Evolutionary conservation across 177 flowering plant species (phyloP).

Genomic region (Vitis hybrid): DNA sequence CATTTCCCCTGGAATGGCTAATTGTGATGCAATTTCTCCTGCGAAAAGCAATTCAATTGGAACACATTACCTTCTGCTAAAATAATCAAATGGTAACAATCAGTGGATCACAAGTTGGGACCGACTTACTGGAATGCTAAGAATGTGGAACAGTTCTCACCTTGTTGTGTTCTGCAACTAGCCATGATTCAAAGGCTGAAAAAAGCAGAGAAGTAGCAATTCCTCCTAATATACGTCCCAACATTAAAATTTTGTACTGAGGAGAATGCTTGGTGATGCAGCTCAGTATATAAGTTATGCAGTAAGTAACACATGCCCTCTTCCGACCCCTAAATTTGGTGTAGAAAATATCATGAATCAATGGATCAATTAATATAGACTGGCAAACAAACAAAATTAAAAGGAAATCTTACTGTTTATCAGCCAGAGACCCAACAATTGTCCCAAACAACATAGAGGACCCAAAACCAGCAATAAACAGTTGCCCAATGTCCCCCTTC

Average conservation of each 20-base stretch:
- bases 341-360: no score
- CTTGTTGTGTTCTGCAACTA: slow-evolving; percentile 98
- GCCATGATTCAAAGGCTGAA: slow-evolving; percentile 98
- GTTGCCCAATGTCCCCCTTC: slow-evolving; percentile 90
- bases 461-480: slow-evolving; percentile 96
- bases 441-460: slow-evolving; percentile 99
- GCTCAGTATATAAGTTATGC: slow-evolving; percentile 93
- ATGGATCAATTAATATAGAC: neutral
- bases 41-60: no score
- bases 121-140: no score
- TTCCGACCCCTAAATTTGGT: slow-evolving; percentile 77
- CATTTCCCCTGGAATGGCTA: no score
- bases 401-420: slow-evolving; percentile 66
- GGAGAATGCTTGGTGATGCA: slow-evolving; percentile 98
- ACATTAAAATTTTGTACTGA: slow-evolving; percentile 80
- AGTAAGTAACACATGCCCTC: slow-evolving; percentile 93
- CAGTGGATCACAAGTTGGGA: no score
- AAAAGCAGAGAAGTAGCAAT: slow-evolving; percentile 95
- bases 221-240: slow-evolving; percentile 96
- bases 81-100: no score
- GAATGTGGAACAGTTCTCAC: slow-evolving; percentile 31
- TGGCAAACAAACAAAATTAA: neutral
- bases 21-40: no score
- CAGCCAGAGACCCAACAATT: slow-evolving; percentile 96
- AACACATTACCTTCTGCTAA: no score